phyloP scores from a whole-genome alignment of 352 stramenopile species.

The Globisporangium middletonii region DNA sequence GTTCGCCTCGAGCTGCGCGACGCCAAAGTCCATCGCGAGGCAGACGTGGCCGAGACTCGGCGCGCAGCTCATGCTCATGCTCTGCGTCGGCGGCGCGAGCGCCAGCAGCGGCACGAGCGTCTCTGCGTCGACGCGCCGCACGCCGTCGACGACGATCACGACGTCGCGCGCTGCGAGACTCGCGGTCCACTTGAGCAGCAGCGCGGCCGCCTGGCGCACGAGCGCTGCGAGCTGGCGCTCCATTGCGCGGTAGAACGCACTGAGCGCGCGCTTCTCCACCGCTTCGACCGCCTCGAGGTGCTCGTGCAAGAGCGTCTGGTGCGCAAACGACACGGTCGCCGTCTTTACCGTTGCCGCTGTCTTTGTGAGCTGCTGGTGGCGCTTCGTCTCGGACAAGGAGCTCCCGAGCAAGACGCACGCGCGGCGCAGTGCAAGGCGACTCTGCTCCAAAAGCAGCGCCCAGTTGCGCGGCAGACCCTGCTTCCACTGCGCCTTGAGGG shows the following conservation, averaged over 20 bases:
- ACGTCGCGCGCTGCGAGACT: slow-evolving; percentile 26
- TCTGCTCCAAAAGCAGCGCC: slow-evolving; percentile 64
- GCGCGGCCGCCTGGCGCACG: slow-evolving; percentile 30
- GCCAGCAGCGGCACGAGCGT: slow-evolving; percentile 45
- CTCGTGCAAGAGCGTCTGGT: slow-evolving; percentile 57
- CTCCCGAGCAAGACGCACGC: slow-evolving; percentile 51
- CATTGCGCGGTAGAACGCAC: slow-evolving; percentile 36
- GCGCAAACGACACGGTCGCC: slow-evolving; percentile 29
- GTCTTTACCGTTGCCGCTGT: slow-evolving; percentile 14
- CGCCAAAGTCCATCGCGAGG: slow-evolving; percentile 57
- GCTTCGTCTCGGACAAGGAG: slow-evolving; percentile 29
- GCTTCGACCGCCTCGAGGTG: slow-evolving; percentile 36
- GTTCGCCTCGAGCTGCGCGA: slow-evolving; percentile 35
- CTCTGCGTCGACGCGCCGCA: slow-evolving; percentile 51
- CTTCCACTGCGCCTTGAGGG: slow-evolving; percentile 42
- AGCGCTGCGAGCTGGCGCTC: slow-evolving; percentile 40
- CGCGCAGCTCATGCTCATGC: slow-evolving; percentile 37
- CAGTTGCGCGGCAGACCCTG: slow-evolving; percentile 43
- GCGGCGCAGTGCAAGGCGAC: slow-evolving; percentile 40
- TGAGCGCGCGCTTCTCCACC: slow-evolving; percentile 29
- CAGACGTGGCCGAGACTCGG: slow-evolving; percentile 49
- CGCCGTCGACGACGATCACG: slow-evolving; percentile 39
- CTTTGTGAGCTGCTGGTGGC: slow-evolving; percentile 15
- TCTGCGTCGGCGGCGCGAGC: slow-evolving; percentile 37
- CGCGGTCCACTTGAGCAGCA: slow-evolving; percentile 54